phyloP scores from a whole-genome alignment of 2,329 filamentous ascomycete species.

The Epichloe hybrida region DNA sequence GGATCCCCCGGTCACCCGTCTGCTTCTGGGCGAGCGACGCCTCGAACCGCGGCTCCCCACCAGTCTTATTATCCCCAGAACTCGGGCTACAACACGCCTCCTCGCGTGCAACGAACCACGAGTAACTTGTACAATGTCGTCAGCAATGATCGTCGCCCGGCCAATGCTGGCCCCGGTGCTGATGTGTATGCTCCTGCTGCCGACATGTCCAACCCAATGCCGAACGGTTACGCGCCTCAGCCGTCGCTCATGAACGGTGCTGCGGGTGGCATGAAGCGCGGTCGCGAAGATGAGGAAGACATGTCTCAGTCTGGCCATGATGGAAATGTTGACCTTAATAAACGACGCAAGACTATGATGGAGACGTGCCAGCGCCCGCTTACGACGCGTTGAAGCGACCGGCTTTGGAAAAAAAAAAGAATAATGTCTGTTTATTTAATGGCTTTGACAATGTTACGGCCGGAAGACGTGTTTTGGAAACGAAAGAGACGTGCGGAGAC shows the following conservation, averaged over 20 bases:
- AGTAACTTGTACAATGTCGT: constrained; percentile 85
- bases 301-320: constrained; percentile 47
- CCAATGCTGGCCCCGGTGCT: constrained; percentile 43
- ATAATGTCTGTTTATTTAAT: constrained; percentile 17
- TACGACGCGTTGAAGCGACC: constrained; percentile 38
- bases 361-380: constrained; percentile 39
- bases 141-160: constrained; percentile 57
- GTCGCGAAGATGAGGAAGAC: constrained; percentile 46
- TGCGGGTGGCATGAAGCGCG: constrained; percentile 28
- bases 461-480: constrained; percentile 12
- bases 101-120: constrained; percentile 53
- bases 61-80: constrained; percentile 60
- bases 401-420: constrained; percentile 22
- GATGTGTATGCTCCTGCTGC: constrained; percentile 59
- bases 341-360: constrained; percentile 67
- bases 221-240: constrained; percentile 51
- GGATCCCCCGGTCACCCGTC: constrained; percentile 69
- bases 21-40: constrained; percentile 71
- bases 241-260: constrained; percentile 54
- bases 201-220: constrained; percentile 41
- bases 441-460: constrained; percentile 9
- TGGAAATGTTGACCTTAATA: constrained; percentile 54
- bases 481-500: constrained; percentile 12
- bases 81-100: constrained; percentile 65
- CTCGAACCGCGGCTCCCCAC: constrained; percentile 59